Conservation (phyloP, 129 eudicot species). For the Artemisia argyi region DNA sequence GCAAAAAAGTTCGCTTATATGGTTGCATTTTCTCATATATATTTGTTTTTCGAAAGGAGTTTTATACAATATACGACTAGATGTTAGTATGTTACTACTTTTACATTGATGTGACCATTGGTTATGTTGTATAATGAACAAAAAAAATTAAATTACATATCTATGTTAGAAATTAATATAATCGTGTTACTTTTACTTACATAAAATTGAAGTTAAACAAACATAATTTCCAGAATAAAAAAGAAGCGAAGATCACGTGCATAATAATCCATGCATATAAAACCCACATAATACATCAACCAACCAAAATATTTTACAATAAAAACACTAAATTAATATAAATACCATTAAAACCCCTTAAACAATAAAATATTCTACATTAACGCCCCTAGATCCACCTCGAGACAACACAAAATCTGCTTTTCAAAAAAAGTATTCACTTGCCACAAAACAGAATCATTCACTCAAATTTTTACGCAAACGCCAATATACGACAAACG, state of each 20-base stretch:
- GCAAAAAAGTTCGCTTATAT: conserved; percentile 10
- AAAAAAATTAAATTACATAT: too few relatives aligned
- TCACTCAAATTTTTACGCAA: conserved; percentile 31
- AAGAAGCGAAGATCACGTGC: conserved; percentile 27
- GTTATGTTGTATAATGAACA: too few relatives aligned
- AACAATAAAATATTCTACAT: conserved; percentile 21
- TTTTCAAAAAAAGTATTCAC: conserved; percentile 25
- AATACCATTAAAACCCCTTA: conserved; percentile 22
- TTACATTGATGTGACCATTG: too few relatives aligned
- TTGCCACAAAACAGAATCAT: conserved; percentile 42
- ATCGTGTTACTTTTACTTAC: too few relatives aligned
- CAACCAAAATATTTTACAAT: conserved; percentile 15
- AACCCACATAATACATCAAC: conserved; percentile 26
- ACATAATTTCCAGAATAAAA: not conserved
- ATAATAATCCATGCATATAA: conserved; percentile 39
- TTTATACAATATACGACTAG: too few relatives aligned
- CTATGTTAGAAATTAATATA: not conserved
- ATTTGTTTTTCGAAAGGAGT: too few relatives aligned
- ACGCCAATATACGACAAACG: conserved; percentile 37
- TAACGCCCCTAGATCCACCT: conserved; percentile 38
- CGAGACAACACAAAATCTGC: conserved; percentile 42
- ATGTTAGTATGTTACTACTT: too few relatives aligned
- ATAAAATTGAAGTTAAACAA: too few relatives aligned
- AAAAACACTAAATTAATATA: conserved; percentile 1
- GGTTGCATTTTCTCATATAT: conserved; percentile 1